Evolutionary conservation across 306 rosid species (phyloP).

Genomic region (Vigna trinervia): DNA sequence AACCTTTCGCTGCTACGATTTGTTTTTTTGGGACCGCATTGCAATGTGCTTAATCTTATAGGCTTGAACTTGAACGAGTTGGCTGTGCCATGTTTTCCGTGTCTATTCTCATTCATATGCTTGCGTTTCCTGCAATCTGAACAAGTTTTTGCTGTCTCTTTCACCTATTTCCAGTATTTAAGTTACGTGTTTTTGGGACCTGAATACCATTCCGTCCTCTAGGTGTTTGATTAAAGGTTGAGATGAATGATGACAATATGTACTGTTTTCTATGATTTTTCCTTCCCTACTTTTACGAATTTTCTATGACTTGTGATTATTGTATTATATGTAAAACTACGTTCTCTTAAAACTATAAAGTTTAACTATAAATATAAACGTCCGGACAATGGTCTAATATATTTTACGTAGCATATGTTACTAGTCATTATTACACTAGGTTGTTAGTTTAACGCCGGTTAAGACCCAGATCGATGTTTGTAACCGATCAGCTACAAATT

Average conservation of each 20-base stretch:
- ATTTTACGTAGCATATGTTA: constrained; percentile 43
- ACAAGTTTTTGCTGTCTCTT: constrained; percentile 11
- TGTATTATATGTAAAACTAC: constrained; percentile 23
- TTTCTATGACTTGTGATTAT: constrained; percentile 1
- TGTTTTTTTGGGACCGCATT: background rate
- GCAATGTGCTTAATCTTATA: constrained; percentile 29
- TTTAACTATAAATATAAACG: constrained; percentile 4
- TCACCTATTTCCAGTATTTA: background rate
- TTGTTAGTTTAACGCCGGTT: constrained; percentile 17
- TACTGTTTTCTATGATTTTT: background rate
- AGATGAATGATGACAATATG: constrained; percentile 26
- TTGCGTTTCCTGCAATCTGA: constrained; percentile 18
- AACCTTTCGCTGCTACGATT: background rate
- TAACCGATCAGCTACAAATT: background rate
- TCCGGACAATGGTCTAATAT: constrained; percentile 11
- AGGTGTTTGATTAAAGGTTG: constrained; percentile 57
- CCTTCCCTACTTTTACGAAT: background rate
- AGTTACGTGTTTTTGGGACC: constrained; percentile 3
- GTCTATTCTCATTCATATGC: background rate
- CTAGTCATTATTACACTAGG: constrained; percentile 15
- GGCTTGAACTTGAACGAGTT: background rate
- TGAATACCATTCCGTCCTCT: constrained; percentile 29
- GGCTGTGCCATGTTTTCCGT: background rate
- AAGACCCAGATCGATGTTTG: constrained; percentile 12
- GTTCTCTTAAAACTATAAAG: constrained; percentile 22